Evolutionary conservation across 192 early-diverging fungal species (phyloP).

Genomic region (Coemansia sp.): DNA sequence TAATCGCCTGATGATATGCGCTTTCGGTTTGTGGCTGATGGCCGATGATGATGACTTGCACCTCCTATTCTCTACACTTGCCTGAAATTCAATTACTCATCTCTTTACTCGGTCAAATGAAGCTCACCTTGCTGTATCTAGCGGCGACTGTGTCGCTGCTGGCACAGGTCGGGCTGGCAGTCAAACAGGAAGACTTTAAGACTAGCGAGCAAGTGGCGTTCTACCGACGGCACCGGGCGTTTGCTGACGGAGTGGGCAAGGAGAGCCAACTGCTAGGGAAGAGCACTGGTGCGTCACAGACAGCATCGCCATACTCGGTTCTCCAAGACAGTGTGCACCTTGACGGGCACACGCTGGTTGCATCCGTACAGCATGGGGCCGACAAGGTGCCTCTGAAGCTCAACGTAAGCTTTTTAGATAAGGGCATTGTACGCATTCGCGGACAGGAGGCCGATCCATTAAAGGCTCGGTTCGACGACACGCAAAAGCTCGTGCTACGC

Average conservation of each 20-base stretch:
- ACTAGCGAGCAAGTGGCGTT: conserved; percentile 86
- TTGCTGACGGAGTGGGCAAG: conserved; percentile 68
- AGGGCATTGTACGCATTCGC: conserved; percentile 63
- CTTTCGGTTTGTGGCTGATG: background rate
- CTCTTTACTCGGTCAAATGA: conserved; percentile 17
- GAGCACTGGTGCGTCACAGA: conserved; percentile 10
- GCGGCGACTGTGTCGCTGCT: conserved; percentile 26
- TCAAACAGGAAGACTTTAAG: conserved; percentile 90
- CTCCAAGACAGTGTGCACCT: conserved; percentile 63
- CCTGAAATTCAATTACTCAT: background rate
- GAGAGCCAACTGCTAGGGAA: conserved; percentile 20
- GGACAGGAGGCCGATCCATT: conserved; percentile 71
- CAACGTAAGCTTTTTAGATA: conserved; percentile 60
- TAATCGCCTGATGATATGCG: no score
- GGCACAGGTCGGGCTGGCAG: conserved; percentile 45
- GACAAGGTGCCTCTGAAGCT: conserved; percentile 47
- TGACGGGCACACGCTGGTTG: conserved; percentile 41
- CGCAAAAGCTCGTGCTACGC: conserved; percentile 61
- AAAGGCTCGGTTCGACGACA: conserved; percentile 71
- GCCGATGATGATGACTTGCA: background rate
- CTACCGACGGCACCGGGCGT: conserved; percentile 86
- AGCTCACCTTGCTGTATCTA: conserved; percentile 23
- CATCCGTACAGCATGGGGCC: conserved; percentile 24
- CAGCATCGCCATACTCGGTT: conserved; percentile 68
- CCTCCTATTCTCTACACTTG: background rate